phyloP scores from a whole-genome alignment of 1,284 basidiomycete species.

The Sphaerobolus stellatus region DNA sequence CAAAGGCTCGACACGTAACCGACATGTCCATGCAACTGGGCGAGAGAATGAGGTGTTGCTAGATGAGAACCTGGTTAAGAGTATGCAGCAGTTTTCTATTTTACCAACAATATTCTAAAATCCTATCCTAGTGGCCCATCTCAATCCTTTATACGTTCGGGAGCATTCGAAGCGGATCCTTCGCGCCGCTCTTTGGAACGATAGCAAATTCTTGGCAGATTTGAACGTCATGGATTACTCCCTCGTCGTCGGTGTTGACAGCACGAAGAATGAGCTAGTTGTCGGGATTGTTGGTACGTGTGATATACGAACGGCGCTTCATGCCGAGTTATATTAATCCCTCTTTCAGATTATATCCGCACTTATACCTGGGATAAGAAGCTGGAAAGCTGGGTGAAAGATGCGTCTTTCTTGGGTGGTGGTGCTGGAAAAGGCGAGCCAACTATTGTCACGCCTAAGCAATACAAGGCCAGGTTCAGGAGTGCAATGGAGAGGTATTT shows the following conservation, averaged over 20 bases:
- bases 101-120: background rate
- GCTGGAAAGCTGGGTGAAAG: slow-evolving; percentile 96
- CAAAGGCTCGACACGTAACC: slow-evolving; percentile 90
- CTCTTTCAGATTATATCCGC: slow-evolving; percentile 78
- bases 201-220: slow-evolving; percentile 91
- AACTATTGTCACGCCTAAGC: slow-evolving; percentile 85
- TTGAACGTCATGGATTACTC: slow-evolving; percentile 99
- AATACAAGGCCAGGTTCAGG: slow-evolving; percentile 86
- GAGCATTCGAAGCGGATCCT: slow-evolving; percentile 95
- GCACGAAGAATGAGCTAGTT: slow-evolving; percentile 78
- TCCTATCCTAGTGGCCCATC: slow-evolving; percentile 53
- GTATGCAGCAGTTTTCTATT: slow-evolving; percentile 39
- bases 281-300: slow-evolving; percentile 92
- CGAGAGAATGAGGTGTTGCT: slow-evolving; percentile 90
- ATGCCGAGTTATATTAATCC: slow-evolving; percentile 12
- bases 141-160: slow-evolving; percentile 87
- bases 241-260: slow-evolving; percentile 91
- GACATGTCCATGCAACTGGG: slow-evolving; percentile 89
- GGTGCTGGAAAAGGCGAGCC: slow-evolving; percentile 81
- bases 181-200: slow-evolving; percentile 88
- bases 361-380: slow-evolving; percentile 99
- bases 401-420: slow-evolving; percentile 82
- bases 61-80: slow-evolving; percentile 89
- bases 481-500: slow-evolving; percentile 94
- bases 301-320: too few relatives aligned